Conservation (phyloP, 2,329 filamentous ascomycete genomes). For the Conoideocrella luteorostrata region DNA sequence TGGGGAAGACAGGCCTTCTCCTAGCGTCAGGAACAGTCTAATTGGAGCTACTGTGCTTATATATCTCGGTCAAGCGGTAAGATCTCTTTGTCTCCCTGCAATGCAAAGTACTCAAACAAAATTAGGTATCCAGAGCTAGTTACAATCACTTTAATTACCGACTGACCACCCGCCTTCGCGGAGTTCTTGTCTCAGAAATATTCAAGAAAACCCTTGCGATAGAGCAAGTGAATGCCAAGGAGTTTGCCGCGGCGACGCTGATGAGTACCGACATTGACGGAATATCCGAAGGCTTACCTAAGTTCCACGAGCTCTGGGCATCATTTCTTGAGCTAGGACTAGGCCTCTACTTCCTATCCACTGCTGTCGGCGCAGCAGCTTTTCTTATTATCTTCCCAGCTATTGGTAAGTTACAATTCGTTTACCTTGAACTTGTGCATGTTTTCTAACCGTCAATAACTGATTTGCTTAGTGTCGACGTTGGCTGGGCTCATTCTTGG, state of each 20-base stretch:
- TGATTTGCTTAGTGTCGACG: conserved; percentile 31
- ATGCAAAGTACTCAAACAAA: neutral
- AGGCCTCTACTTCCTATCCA: conserved; percentile 10
- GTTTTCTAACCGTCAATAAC: too few species aligned
- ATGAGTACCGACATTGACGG: conserved; percentile 40
- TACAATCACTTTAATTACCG: conserved; percentile 27
- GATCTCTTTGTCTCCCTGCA: conserved; percentile 10
- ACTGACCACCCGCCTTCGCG: conserved; percentile 24
- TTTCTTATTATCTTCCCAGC: conserved; percentile 56
- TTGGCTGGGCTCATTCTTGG: conserved; percentile 33
- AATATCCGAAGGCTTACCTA: conserved; percentile 18
- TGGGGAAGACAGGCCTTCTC: conserved; percentile 12
- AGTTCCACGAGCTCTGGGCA: conserved; percentile 28
- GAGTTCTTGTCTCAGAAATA: conserved; percentile 34
- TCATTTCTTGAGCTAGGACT: conserved; percentile 17
- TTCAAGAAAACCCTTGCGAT: conserved; percentile 36
- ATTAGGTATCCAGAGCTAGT: conserved; percentile 10
- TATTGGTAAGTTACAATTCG: conserved; percentile 32
- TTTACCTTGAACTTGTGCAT: too few species aligned
- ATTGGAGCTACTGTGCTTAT: conserved; percentile 32
- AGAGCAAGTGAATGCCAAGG: conserved; percentile 20
- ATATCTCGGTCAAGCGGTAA: conserved; percentile 34
- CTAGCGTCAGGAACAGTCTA: conserved; percentile 23
- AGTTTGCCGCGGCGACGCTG: conserved; percentile 31
- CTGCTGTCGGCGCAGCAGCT: conserved; percentile 5